Percentiles rank a stretch among this genome's conserved stretches.
These are phyloP conservation scores for Yarrowia divulgata DNA, from an alignment of 805 yeast genomes.

Conservation along the genomic window DNA sequence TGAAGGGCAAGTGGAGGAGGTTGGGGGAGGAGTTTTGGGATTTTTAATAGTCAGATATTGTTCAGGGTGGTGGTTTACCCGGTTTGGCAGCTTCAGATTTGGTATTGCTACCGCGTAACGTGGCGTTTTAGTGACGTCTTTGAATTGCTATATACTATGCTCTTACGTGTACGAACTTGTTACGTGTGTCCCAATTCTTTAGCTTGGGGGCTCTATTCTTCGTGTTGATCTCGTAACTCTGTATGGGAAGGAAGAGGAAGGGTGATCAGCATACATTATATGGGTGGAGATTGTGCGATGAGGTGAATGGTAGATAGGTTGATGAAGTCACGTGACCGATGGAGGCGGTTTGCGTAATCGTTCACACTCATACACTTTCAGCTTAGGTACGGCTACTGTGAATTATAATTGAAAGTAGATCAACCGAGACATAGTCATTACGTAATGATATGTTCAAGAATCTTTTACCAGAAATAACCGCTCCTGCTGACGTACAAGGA, in stretches of 20 bases:
- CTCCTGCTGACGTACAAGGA: no score
- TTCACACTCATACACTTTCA: no score
- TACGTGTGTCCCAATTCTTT: conserved; percentile 1
- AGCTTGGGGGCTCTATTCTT: conserved; percentile 14
- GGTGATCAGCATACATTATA: background rate
- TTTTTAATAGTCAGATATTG: background rate
- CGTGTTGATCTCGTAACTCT: conserved; percentile 14
- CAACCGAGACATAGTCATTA: no score
- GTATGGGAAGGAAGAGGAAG: background rate
- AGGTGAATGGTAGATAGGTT: no score
- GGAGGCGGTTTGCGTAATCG: no score
- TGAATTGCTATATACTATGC: background rate
- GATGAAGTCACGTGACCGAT: background rate
- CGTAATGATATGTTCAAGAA: no score
- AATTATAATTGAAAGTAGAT: no score
- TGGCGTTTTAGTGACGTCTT: background rate
- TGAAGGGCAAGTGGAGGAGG: conserved; percentile 6
- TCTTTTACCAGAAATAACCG: no score
- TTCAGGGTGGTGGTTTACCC: background rate
- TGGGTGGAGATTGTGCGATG: no score
- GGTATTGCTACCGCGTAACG: background rate
- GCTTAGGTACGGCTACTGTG: no score
- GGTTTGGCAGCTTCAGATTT: background rate
- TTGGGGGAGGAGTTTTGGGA: background rate
- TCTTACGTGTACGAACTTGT: conserved; percentile 10